A percentile compares a stretch with the other conserved stretches of the same genome.
phyloP scores from a whole-genome alignment of 2,329 filamentous ascomycete genomes.

The Nigrospora oryzae region DNA sequence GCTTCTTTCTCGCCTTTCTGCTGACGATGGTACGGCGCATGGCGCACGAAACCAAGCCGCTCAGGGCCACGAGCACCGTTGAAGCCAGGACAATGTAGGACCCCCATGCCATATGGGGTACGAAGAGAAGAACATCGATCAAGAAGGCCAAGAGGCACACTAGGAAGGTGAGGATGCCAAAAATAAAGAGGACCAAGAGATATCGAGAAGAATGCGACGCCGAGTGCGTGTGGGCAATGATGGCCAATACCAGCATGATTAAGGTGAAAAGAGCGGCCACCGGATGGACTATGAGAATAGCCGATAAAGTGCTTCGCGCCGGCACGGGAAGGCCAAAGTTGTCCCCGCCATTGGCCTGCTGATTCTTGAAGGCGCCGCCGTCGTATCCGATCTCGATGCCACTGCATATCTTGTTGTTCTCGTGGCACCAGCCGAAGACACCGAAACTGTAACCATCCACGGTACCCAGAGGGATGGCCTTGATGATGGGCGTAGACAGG shows the following conservation, averaged over 20 bases:
- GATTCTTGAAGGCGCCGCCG: constrained; percentile 45
- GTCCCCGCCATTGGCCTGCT: constrained; percentile 5
- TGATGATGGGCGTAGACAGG: constrained; percentile 85
- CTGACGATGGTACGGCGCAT: constrained; percentile 90
- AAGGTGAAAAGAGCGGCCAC: constrained; percentile 81
- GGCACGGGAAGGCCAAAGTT: constrained; percentile 48
- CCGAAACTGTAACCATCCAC: constrained; percentile 76
- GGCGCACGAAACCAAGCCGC: constrained; percentile 80
- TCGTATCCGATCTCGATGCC: constrained; percentile 77
- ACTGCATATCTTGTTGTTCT: constrained; percentile 47
- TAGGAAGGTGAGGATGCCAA: constrained; percentile 77
- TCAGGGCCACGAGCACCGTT: constrained; percentile 74
- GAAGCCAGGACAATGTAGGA: constrained; percentile 88
- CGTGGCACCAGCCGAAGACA: constrained; percentile 82
- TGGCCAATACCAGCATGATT: constrained; percentile 72
- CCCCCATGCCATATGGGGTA: constrained; percentile 89
- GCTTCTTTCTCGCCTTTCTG: constrained; percentile 84
- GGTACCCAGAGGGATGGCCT: constrained; percentile 72
- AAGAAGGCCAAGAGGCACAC: constrained; percentile 81
- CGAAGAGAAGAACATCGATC: constrained; percentile 88
- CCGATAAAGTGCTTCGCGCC: constrained; percentile 61
- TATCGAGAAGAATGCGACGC: constrained; percentile 87
- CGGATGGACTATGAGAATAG: constrained; percentile 87
- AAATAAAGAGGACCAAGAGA: constrained; percentile 74
- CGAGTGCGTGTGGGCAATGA: constrained; percentile 75